phyloP scores from a whole-genome alignment of 208 protist genomes.

The Leishmania major region DNA sequence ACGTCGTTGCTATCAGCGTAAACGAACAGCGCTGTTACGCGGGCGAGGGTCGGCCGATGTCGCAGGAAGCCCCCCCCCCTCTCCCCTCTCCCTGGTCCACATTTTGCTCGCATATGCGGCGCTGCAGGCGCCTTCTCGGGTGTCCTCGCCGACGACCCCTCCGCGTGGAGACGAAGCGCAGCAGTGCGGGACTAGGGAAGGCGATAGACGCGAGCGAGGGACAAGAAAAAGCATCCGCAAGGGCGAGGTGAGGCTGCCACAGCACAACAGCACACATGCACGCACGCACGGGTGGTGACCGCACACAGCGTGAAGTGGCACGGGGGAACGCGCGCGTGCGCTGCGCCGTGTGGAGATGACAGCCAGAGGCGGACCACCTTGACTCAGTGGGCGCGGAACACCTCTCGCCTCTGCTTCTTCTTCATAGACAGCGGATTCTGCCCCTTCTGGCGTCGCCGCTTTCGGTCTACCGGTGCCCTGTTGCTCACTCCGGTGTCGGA shows the following conservation, averaged over 20 bases:
- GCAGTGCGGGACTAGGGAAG: not conserved
- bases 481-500: not conserved
- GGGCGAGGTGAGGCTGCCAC: not conserved
- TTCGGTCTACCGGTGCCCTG: constrained; percentile 3
- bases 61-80: not conserved
- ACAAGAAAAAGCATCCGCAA: not conserved
- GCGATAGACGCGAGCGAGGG: not conserved
- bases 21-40: not conserved
- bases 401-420: constrained; percentile 72
- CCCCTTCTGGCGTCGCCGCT: constrained; percentile 28
- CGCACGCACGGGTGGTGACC: not conserved
- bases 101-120: not conserved
- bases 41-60: not conserved
- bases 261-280: too few species aligned
- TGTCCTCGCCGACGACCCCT: not conserved
- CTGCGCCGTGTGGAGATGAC: not conserved
- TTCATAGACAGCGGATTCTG: constrained; percentile 87
- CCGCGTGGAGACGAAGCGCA: not conserved
- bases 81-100: not conserved
- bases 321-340: not conserved
- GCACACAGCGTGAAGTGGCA: not conserved
- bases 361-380: not conserved
- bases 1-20: not conserved
- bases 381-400: constrained; percentile 51
- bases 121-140: not conserved